These are phyloP conservation scores for Cupressus sempervirens DNA, from an alignment of 75 land plant species.

Conservation along the genomic window DNA sequence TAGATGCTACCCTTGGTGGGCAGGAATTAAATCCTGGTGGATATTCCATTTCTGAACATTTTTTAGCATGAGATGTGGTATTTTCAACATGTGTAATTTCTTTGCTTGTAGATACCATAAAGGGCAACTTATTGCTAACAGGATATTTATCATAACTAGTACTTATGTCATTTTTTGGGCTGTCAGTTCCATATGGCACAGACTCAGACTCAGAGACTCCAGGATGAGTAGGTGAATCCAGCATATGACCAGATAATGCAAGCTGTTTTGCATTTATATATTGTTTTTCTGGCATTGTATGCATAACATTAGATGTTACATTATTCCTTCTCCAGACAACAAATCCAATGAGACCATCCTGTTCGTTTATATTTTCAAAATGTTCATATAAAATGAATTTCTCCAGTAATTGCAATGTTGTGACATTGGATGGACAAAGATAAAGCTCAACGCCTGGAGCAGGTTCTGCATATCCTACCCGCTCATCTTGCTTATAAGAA, in stretches of 20 bases:
- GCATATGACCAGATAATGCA: conserved; percentile 28
- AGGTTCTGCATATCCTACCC: conserved; percentile 91
- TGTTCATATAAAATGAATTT: conserved; percentile 42
- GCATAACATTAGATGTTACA: conserved; percentile 38
- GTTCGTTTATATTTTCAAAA: conserved; percentile 24
- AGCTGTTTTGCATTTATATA: conserved; percentile 59
- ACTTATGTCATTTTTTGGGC: conserved; percentile 7
- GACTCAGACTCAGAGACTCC: conserved; percentile 14
- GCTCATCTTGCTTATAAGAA: conserved; percentile 71
- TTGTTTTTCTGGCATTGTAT: conserved; percentile 39
- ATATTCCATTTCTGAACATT: conserved; percentile 10
- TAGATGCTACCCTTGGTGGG: not conserved
- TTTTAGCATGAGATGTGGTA: not conserved
- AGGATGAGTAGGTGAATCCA: conserved; percentile 29
- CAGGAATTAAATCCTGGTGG: conserved; percentile 24
- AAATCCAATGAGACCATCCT: conserved; percentile 71
- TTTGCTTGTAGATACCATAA: conserved; percentile 9
- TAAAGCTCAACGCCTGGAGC: conserved; percentile 82
- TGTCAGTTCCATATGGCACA: conserved; percentile 10
- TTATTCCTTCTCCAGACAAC: conserved; percentile 84
- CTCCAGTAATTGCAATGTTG: conserved; percentile 40
- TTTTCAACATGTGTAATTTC: not conserved
- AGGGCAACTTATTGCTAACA: conserved; percentile 4
- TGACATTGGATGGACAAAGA: conserved; percentile 61
- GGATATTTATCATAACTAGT: conserved; percentile 7